Percentiles rank a stretch among this genome's conserved stretches.
phyloP scores from a whole-genome alignment of 305 asterid species.

The Rubia peregrina region DNA sequence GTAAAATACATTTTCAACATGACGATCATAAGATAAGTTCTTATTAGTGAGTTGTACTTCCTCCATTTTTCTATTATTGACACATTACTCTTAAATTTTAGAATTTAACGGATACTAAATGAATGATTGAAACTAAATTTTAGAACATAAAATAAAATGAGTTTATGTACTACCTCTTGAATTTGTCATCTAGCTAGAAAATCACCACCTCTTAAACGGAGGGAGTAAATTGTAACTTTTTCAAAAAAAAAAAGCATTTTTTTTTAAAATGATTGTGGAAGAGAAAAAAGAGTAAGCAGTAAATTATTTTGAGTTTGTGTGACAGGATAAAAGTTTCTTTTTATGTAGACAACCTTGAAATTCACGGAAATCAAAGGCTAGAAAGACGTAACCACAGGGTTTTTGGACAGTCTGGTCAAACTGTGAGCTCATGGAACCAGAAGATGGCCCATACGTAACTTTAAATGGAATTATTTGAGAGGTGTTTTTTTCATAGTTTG shows the following conservation, averaged over 20 bases:
- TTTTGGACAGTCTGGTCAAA: constrained; percentile 20
- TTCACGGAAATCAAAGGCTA: constrained; percentile 20
- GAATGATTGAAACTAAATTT: no score
- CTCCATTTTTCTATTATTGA: no score
- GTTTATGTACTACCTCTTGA: no score
- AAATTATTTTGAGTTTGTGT: neutral
- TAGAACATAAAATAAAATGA: no score
- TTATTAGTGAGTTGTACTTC: no score
- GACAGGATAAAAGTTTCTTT: neutral
- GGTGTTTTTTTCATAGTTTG: no score
- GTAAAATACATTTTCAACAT: no score
- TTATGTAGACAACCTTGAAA: constrained; percentile 10
- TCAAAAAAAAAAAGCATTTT: neutral
- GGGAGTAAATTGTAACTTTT: neutral
- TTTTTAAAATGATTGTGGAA: neutral
- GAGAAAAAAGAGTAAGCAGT: neutral
- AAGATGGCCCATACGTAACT: constrained; percentile 14
- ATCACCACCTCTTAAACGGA: no score
- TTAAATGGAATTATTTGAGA: neutral
- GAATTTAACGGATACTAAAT: no score
- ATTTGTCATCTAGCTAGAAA: no score
- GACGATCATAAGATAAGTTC: no score
- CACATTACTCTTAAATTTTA: no score
- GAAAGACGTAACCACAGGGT: constrained; percentile 19
- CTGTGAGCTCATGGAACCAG: constrained; percentile 15